Conservation (phyloP, 2,329 filamentous ascomycete species). For the Nemania sp. region DNA sequence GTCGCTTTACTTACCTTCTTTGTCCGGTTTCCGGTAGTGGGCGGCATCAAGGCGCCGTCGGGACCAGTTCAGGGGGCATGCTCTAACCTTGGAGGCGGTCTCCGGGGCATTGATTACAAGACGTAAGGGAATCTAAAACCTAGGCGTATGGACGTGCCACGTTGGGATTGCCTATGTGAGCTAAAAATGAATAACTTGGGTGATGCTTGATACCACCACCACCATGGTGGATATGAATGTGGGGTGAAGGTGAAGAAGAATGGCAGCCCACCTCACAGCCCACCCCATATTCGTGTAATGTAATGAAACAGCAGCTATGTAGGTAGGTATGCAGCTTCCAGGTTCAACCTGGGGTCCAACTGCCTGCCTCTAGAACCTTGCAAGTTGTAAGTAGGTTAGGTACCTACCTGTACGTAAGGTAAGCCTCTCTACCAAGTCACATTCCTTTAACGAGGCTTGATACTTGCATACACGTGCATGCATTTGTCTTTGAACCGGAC, state of each 20-base stretch:
- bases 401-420: too few relatives aligned
- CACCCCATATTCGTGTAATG: slow-evolving; percentile 10
- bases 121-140: slow-evolving; percentile 29
- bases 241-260: slow-evolving; percentile 1
- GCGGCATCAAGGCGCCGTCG: slow-evolving; percentile 33
- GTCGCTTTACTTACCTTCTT: slow-evolving; percentile 11
- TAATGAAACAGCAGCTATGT: too few relatives aligned
- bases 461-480: neutral
- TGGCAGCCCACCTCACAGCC: too few relatives aligned
- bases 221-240: slow-evolving; percentile 4
- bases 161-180: slow-evolving; percentile 26
- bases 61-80: slow-evolving; percentile 27
- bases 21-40: slow-evolving; percentile 30
- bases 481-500: slow-evolving; percentile 5
- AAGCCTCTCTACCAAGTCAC: neutral
- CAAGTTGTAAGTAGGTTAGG: neutral
- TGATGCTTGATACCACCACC: slow-evolving; percentile 10
- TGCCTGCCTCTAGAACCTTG: too few relatives aligned
- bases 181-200: slow-evolving; percentile 22
- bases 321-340: too few relatives aligned
- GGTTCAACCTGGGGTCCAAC: too few relatives aligned
- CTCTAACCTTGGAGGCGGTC: slow-evolving; percentile 17
- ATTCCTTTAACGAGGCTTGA: slow-evolving; percentile 9
- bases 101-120: slow-evolving; percentile 16
- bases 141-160: slow-evolving; percentile 27